These are phyloP conservation scores for Serpula lacrymans DNA, from an alignment of 768 basidiomycete species.

Conservation along the genomic window DNA sequence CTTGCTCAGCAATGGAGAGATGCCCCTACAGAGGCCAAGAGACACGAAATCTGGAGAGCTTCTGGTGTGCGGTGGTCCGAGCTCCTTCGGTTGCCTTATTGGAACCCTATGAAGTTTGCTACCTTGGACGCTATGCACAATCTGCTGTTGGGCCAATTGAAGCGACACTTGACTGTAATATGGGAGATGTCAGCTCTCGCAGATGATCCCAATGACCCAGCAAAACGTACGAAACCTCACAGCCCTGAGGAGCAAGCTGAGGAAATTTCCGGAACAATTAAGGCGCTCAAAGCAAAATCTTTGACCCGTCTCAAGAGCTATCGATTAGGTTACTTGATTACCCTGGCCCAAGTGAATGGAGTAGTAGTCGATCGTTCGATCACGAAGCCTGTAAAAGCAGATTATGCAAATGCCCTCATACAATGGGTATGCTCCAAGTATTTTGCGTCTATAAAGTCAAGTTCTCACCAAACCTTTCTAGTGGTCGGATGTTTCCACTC, in stretches of 20 bases:
- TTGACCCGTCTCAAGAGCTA: background rate
- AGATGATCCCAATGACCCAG: too few species aligned
- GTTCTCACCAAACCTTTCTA: too few species aligned
- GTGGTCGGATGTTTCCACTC: too few species aligned
- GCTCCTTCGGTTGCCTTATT: constrained; percentile 23
- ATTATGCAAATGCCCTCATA: background rate
- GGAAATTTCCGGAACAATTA: too few species aligned
- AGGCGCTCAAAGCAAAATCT: too few species aligned
- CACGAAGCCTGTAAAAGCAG: background rate
- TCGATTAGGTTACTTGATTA: too few species aligned
- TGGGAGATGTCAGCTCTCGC: too few species aligned
- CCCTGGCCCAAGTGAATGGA: too few species aligned
- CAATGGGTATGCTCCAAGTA: too few species aligned
- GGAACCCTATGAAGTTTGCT: constrained; percentile 25
- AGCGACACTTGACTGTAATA: constrained; percentile 17
- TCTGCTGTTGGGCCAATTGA: constrained; percentile 22
- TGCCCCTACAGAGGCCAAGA: constrained; percentile 9
- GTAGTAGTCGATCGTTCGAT: too few species aligned
- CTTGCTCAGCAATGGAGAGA: constrained; percentile 16
- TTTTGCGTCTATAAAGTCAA: too few species aligned
- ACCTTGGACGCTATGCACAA: constrained; percentile 30
- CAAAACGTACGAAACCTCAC: constrained; percentile 14
- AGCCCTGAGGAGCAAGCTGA: too few species aligned
- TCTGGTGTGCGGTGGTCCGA: constrained; percentile 28
- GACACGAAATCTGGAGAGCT: constrained; percentile 4